Base-by-base conservation (phyloP, 1,284 basidiomycete genomes). In the Cryptococcus sp. region DNA sequence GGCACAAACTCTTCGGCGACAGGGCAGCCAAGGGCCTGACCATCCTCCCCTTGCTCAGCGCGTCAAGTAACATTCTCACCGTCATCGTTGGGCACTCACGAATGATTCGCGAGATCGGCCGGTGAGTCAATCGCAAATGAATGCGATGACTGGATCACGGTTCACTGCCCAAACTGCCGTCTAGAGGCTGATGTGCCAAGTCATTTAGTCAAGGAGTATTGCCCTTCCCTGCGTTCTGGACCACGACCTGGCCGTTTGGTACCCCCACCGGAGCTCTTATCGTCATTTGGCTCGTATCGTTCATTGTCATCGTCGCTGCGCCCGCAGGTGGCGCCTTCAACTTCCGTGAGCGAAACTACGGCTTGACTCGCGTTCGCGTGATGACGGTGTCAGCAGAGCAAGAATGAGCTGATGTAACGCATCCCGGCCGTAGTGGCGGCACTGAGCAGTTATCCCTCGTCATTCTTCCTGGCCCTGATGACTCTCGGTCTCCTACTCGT, bases 251-350 rank as follows among this genome's bases (percentile, higher is more conserved):
- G 42, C 75, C 76, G 4, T 77, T 78, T 57, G 72, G 71, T 42
- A 72, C 75, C 20, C 76, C 68, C 7, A 65, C 81, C n/a, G 82
- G 78, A 0, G 81, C 82, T 3, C 73, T 83, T 47, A 66, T 81
- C 15, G 69, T 83, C 38, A 82, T 83, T 61, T 85, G 80, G 76
- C 52, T 78, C 16, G 67, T 84, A 7, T 82, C 83, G 0, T 70
- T 82, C 19, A 78, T 85, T 61, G 80, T 86, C 51, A 82, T 86
- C 62, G 69, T 85, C 23, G 82, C 79, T 0, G 82, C 83, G 20
- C 85, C 84, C 1, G 79, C 82, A 22, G 82, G 82, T 45, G 83
- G 83, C 66, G 83, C 84, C 0, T 85, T 84, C 77, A 81, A 74
- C 69, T 65, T 63, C 31, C 57, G 60, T 68, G 31, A 56, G 56